Conservation (phyloP, 257 asterid species). For the Datura wrightii region DNA sequence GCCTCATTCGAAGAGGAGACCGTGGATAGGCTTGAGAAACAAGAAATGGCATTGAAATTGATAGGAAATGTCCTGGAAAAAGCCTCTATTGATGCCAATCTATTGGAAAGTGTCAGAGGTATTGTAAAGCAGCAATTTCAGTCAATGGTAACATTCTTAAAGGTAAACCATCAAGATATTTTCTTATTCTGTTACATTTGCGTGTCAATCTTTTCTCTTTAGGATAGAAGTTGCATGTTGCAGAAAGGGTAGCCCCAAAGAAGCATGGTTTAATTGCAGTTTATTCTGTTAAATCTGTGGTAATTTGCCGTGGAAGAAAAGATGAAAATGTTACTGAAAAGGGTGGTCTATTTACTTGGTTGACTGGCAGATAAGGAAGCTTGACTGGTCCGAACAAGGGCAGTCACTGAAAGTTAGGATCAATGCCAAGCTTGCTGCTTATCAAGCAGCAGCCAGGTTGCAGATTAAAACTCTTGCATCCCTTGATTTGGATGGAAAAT, state of each 20-base stretch:
- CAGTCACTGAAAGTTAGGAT: slow-evolving; percentile 82
- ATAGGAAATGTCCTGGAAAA: slow-evolving; percentile 66
- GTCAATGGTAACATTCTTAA: slow-evolving; percentile 76
- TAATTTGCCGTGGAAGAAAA: slow-evolving; percentile 23
- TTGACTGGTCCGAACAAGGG: slow-evolving; percentile 96
- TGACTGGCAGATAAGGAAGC: slow-evolving; percentile 76
- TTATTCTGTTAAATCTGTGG: slow-evolving; percentile 23
- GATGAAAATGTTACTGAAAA: slow-evolving; percentile 29
- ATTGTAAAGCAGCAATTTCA: slow-evolving; percentile 74
- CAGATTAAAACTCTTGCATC: slow-evolving; percentile 78
- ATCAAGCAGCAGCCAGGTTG: slow-evolving; percentile 81
- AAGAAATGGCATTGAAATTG: slow-evolving; percentile 72
- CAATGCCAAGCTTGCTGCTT: slow-evolving; percentile 77
- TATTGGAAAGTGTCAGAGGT: slow-evolving; percentile 80
- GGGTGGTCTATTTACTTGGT: slow-evolving; percentile 39
- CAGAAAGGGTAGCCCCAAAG: background rate
- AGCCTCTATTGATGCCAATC: slow-evolving; percentile 62
- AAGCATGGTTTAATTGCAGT: slow-evolving; percentile 4
- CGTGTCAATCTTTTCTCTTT: background rate
- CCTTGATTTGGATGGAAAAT: slow-evolving; percentile 80
- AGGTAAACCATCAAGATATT: slow-evolving; percentile 51
- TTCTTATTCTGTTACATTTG: background rate
- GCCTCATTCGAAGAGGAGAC: slow-evolving; percentile 73
- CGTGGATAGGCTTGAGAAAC: slow-evolving; percentile 76
- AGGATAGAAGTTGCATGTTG: background rate